Evolutionary conservation across 164 flowering plant species (phyloP), one percentile per base, ranked within the genome.

Genomic region (Echeveria elegans): DNA sequence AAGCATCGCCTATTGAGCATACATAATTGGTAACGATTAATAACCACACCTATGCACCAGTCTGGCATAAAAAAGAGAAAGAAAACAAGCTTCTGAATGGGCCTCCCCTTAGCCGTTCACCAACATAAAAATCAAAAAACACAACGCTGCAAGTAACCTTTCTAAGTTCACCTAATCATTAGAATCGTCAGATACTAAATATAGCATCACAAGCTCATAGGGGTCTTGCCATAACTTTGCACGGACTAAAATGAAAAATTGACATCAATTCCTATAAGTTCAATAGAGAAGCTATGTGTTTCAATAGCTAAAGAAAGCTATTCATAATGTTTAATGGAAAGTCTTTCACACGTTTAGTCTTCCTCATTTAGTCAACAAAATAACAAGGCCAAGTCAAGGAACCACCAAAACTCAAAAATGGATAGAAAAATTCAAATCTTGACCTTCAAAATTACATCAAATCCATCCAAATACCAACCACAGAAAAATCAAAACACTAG

Each of bases 1-100:
- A 74, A 6, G 88, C 88, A 75, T 85, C 88, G 68, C 85, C 86
- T 85, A 75, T 67, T 2, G 12, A 29, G 29, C 72, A 73, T 5
- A 43, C 1, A 38, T 50, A 70, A 3, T 1, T 15, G 41, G 2
- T n/a, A 47, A 47, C 18, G 21, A 26, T 41, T 11, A 19, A 6
- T 10, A 9, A 24, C 52, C 18, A 26, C 65, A 21, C 12, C 14
- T 36, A 62, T 24, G 18, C 28, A 69, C 24, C 43, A 38, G 6
- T 0, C 64, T 63, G 1, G 19, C 31, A 19, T n/a, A n/a, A n/a
- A n/a, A n/a, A 34, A 32, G 6, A 63, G 12, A 4, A 56, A 56
- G 28, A 56, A 56, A 6, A 4, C 61, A 56, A 28, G 61, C 18
- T 28, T 16, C 34, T 24, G 32, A 56, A 56, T 12, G 19, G 11